A percentile compares a stretch with the other conserved stretches of the same genome.
phyloP scores from a whole-genome alignment of 768 basidiomycete genomes.

The Harrya chromipes region DNA sequence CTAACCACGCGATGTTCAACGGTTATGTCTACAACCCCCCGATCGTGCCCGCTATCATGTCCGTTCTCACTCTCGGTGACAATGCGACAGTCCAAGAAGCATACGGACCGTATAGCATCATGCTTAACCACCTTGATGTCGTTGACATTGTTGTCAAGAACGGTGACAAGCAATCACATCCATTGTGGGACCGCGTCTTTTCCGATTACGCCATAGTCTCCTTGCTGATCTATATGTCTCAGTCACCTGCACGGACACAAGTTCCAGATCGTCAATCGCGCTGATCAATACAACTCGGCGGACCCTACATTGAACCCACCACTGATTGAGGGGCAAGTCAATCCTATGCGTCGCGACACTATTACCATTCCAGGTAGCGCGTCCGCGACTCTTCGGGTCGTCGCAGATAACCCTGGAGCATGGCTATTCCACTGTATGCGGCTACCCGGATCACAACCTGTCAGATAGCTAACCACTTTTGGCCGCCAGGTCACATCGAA shows the following conservation, averaged over 20 bases:
- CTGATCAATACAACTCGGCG: constrained; percentile 63
- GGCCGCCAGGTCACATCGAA: constrained; percentile 65
- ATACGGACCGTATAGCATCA: constrained; percentile 79
- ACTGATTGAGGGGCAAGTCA: constrained; percentile 69
- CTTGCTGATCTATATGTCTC: constrained; percentile 2
- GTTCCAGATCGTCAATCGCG: constrained; percentile 74
- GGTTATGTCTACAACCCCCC: constrained; percentile 65
- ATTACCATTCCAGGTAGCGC: constrained; percentile 67
- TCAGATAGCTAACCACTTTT: not conserved
- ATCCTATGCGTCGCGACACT: constrained; percentile 93
- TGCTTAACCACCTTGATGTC: constrained; percentile 71
- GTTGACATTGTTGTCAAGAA: constrained; percentile 78
- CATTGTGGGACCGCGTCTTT: constrained; percentile 57
- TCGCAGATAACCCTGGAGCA: constrained; percentile 90
- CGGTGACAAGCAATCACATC: constrained; percentile 71
- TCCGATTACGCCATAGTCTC: not conserved
- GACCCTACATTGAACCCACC: constrained; percentile 82
- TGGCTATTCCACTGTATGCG: constrained; percentile 80
- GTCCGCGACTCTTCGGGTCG: constrained; percentile 70
- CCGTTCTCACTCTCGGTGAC: constrained; percentile 68
- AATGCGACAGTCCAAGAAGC: constrained; percentile 64
- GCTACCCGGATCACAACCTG: constrained; percentile 10
- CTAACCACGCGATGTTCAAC: constrained; percentile 80
- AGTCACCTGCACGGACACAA: constrained; percentile 94
- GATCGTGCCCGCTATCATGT: constrained; percentile 73